Evolutionary conservation across 2,329 filamentous ascomycete species (phyloP), one percentile per base, ranked within the genome.

Genomic region (Zopfia rhizophila): DNA sequence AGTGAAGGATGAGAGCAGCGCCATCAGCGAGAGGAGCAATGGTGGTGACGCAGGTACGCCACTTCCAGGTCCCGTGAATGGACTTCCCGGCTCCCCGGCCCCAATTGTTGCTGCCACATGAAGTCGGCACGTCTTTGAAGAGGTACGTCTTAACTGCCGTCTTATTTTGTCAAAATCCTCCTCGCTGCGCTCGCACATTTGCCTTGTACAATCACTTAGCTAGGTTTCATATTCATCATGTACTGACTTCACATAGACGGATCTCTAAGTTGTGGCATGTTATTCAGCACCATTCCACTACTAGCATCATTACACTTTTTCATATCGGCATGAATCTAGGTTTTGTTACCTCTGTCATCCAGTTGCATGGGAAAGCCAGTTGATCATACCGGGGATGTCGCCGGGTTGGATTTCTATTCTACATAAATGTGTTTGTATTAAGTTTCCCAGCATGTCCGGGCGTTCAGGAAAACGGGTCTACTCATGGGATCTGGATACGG

Each of bases 1-100:
- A 64, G 73, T 78, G 42, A 81, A 82, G 58, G 78, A 80, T 45
- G 80, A 79, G 61, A 81, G 80, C 69, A 84, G 80, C 56, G 82
- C 78, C 14, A 70, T 84, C 38, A 83, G 83, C 59, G 84, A 87
- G 54, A 83, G 81, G 73, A 85, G 82, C 60, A 80, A 78, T 42
- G 75, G 74, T n/a, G 75, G 78, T 24, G 74, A 75, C 45, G 52
- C 54, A 22, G 70, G 75, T 51, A 68, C 76, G 35, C 77, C 78
- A 10, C 68, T 73, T 7, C 69, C 75, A 38, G 69, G 75, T 12
- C 70, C 75, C 6, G 45, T 62, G 36, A 75, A 77, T 48, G 65
- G 73, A 28, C 37, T 70, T 17, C 73, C 76, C 13, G 81, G 78
- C 58, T 82, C 82, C 29, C 82, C 82, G 11, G 76, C 77, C 38